Evolutionary conservation across 495 filamentous ascomycete species (phyloP), one percentile per base, ranked within the genome.

Genomic region (Hyaloscypha variabilis): DNA sequence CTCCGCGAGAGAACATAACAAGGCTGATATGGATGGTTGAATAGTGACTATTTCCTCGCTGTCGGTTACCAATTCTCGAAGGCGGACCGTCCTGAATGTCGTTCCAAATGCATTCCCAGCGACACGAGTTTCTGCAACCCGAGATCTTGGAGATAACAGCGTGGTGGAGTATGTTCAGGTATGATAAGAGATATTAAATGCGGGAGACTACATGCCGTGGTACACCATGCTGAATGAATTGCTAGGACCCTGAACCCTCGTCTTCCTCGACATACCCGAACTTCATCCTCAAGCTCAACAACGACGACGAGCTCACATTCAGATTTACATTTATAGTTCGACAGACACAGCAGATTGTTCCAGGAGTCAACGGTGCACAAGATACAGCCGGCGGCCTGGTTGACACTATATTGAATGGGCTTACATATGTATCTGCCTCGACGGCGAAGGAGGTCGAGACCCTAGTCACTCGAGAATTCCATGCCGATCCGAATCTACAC

Each of bases 401-500:
- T 46, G 93, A 97, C 70, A 95, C 93, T 11, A 79, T 83, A 17
- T 88, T 99, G 55, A 96, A 90, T 59, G 93, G 94, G 39, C 84
- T 99, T 6, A 99, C 95, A 8, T 97, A 93, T 77, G 90, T 94
- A 50, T 93, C 93, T 74, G 94, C 90, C 30, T 90, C 94, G 2
- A 96, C 85, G 67, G 77, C 87, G 11, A 90, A 87, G 74, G 95
- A 97, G 65, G 83, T 99, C 14, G 95, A 97, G 71, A 97, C 95
- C 68, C 80, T 99, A 28, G 89, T 97, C 52, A 97, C 92, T 24
- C 82, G 93, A 67, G 95, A 99, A 75, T 97, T 99, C 72, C 92
- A 98, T 67, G 93, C 94, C 30, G 94, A 99, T 69, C 95, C 96
- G 0, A 99, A 99, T 74, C 79, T 99, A 30, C 95, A 99, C 79